These are phyloP conservation scores for Pestalotiopsis sp. DNA, from an alignment of 2,329 filamentous ascomycete genomes.

Conservation along the genomic window DNA sequence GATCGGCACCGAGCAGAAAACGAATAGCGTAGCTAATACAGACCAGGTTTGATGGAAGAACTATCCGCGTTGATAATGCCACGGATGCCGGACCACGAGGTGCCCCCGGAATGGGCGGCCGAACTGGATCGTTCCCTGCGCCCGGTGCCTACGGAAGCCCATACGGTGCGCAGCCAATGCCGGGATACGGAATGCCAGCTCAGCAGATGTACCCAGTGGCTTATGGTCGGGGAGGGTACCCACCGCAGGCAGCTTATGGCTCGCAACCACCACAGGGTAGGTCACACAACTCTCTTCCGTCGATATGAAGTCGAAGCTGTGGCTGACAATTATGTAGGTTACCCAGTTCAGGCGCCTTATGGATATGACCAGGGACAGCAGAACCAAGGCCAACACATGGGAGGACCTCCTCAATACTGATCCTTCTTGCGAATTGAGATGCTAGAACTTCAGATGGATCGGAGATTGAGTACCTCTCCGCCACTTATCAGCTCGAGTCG, in stretches of 20 bases:
- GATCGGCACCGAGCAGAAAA: not conserved
- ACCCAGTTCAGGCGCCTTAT: conserved; percentile 35
- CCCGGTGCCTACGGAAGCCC: conserved; percentile 34
- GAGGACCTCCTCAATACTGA: conserved; percentile 30
- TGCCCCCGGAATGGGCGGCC: conserved; percentile 48
- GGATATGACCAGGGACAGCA: conserved; percentile 49
- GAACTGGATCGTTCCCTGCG: conserved; percentile 35
- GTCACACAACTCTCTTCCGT: conserved; percentile 2
- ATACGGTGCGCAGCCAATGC: conserved; percentile 37
- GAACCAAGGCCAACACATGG: conserved; percentile 35
- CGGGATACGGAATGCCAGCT: conserved; percentile 39
- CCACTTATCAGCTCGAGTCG: not conserved
- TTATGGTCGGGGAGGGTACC: conserved; percentile 47
- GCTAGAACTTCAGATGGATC: not conserved
- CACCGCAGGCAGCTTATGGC: conserved; percentile 40
- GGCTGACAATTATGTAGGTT: conserved; percentile 21
- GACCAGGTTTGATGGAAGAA: conserved; percentile 84
- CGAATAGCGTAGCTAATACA: not conserved
- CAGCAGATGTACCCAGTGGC: conserved; percentile 40
- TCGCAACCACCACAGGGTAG: conserved; percentile 47
- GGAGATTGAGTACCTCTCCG: not conserved
- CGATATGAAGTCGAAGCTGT: not conserved
- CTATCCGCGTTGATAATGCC: conserved; percentile 94
- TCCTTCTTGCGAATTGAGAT: not conserved
- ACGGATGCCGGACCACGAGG: conserved; percentile 75